A percentile compares a stretch with the other conserved stretches of the same genome.
These are phyloP conservation scores for Paecilomyces sp. DNA, from an alignment of 2,329 filamentous ascomycete species.

Conservation along the genomic window DNA sequence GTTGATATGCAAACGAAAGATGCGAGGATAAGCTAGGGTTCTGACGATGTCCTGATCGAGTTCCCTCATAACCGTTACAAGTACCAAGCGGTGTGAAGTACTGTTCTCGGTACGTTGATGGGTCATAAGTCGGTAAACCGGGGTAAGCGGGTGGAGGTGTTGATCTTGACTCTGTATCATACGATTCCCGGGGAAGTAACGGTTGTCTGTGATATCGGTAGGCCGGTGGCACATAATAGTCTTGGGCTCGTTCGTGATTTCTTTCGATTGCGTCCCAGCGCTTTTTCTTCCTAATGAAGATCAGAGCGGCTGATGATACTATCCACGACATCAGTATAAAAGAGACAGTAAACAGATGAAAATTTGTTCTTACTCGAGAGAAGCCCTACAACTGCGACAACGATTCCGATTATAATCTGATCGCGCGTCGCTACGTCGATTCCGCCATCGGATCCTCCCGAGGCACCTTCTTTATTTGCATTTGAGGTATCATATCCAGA, in stretches of 20 bases:
- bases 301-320: constrained; percentile 10
- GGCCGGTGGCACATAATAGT: neutral
- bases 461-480: constrained; percentile 6
- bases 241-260: neutral
- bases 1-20: neutral
- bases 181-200: neutral
- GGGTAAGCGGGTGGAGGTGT: neutral
- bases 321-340: constrained; percentile 1
- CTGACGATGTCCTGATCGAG: neutral
- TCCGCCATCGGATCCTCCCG: constrained; percentile 2
- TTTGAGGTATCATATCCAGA: neutral
- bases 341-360: neutral
- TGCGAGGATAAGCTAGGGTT: neutral
- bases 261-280: neutral
- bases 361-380: constrained; percentile 15
- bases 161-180: neutral
- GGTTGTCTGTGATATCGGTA: neutral
- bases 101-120: neutral
- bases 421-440: constrained; percentile 5
- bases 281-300: neutral
- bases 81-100: neutral
- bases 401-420: constrained; percentile 20
- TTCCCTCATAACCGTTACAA: neutral
- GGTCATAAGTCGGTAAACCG: neutral
- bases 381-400: constrained; percentile 17